Base-by-base conservation (phyloP, 306 rosid species). In the Sphenostylis stenocarpa region DNA sequence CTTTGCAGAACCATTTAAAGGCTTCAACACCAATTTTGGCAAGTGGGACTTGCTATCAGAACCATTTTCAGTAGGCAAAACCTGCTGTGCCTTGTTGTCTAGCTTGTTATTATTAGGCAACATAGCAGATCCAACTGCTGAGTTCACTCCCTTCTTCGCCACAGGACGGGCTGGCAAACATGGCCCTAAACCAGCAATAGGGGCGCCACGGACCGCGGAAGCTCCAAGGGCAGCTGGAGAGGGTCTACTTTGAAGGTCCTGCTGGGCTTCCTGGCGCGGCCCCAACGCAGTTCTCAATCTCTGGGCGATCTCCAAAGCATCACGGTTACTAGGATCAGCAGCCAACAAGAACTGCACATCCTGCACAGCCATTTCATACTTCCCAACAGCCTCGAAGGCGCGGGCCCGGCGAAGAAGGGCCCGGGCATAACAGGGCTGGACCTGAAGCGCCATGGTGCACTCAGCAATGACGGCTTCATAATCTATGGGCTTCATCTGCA, bases 181-280 rank as follows among this genome's bases (percentile, higher is more conserved):
- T 0, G 97, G 96, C 45, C 99, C 99, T 65, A 92, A 56, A 14
- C 99, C 98, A 55, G 86, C 90, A 87, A 92, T 84, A 12, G 98
- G 97, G 5, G 98, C 97, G 51, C 99, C 97, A 19, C 98, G 91
- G 33, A 96, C 98, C 0, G 98, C 98, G 6, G 98, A 96, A 63
- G 99, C 98, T 1, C 99, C 98, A 5, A 96, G 92, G 6, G 99
- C 98, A 79, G 99, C 98, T 66, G 98, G 99, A 5, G 99, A 96
- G 1, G 99, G 99, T n/a, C 97, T 94, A 79, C 99, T 96, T 79
- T 91, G 99, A 53, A 96, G 93, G 65, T 96, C 99, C 90, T 88
- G 98, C 81, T 89, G 97, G 14, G 94, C 93, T 72, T 92, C 98
- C 80, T 86, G 89, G 33, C 93, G 96, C 31, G 90, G 96, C 17